Evolutionary conservation across 768 basidiomycete species (phyloP), one percentile per base, ranked within the genome.

Genomic region (Pleurotus sapidus): DNA sequence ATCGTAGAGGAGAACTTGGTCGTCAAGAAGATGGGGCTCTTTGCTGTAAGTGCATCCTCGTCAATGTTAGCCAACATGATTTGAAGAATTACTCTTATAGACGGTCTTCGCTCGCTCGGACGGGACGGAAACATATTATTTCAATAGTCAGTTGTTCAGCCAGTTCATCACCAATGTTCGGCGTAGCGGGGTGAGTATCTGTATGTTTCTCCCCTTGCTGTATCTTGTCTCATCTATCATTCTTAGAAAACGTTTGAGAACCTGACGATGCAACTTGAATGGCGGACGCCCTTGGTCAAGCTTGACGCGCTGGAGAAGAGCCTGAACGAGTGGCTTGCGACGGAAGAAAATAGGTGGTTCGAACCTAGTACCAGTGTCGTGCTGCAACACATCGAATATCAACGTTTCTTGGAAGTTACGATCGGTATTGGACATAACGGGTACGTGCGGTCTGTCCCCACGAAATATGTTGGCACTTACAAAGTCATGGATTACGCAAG

Each of bases 321-420:
- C 49, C 67, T 93, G 58, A 91, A 91, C 59, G 79, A 83, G 42
- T 92, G 91, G 91, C 77, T 93, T 8, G 75, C 81, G 25, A 89
- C 85, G 7, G 91, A 92, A 65, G 86, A 89, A 66, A 88, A 91
- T 63, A 76, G 90, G 18, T 91, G 89, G 89, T 91, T 79, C 63
- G 79, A 86, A 51, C 84, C 90, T 3, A 78, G 76, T 25, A 92
- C 89, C 8, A 80, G 78, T 30, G 72, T 91, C 57, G 78, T 73
- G 4, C 64, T 89, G 46, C 87, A 88, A 64, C 73, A 79, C 18
- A 89, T 92, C 66, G 73, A 79, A 15, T 85, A 77, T 61, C 88
- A 90, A 67, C 77, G 82, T 48, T 83, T 84, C 62, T 65, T 93
- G 46, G 86, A 87, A 60, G 64, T 89, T 56, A 88, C 88, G 1